Evolutionary conservation across 768 basidiomycete species (phyloP), one percentile per base, ranked within the genome.

Genomic region (Boletus rubropictus): DNA sequence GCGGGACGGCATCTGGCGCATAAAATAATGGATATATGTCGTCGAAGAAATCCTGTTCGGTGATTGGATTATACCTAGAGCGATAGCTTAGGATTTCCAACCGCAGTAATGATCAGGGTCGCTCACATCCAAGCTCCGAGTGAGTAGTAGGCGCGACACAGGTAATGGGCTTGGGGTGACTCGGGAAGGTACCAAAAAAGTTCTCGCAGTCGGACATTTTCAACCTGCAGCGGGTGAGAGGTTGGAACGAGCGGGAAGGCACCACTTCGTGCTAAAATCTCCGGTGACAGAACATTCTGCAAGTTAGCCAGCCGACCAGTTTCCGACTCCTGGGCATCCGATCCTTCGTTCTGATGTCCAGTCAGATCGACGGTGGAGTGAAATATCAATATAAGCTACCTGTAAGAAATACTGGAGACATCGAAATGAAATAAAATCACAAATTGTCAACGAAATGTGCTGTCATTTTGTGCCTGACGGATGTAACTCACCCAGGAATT

Each of bases 121-220:
- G 42, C 81, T 66, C 65, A 84, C 83, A 86, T 84, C 83, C 82
- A 85, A 44, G 81, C 77, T 25, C 81, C 85, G 57, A 80, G 75
- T 22, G 73, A 73, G 63, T 73, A 84, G 61, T 82, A 86, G 17
- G 77, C 74, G 17, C 74, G 73, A 21, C 77, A 76, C 32, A 88
- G 66, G 44, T 79, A 75, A n/a, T 75, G 68, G 4, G 87, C 84
- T 47, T 74, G 77, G 27, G 78, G 73, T 2, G 74, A 64, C 11
- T 77, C 67, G 3, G 87, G 87, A 15, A 89, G 76, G 61, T 86
- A 84, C 80, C 81, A 84, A 52, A 76, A 77, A 15, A 89, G 72
- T 38, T 69, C 74, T 41, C 79, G 75, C 4, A 85, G 62, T 18
- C 76, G 75, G 24, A 77, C 72, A 46, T 66, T 69, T 44, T 76